A percentile compares a stretch with the other conserved stretches of the same genome.
These are phyloP conservation scores for Rugonectria rugulosa DNA, from an alignment of 2,329 filamentous ascomycete genomes.

Conservation along the genomic window DNA sequence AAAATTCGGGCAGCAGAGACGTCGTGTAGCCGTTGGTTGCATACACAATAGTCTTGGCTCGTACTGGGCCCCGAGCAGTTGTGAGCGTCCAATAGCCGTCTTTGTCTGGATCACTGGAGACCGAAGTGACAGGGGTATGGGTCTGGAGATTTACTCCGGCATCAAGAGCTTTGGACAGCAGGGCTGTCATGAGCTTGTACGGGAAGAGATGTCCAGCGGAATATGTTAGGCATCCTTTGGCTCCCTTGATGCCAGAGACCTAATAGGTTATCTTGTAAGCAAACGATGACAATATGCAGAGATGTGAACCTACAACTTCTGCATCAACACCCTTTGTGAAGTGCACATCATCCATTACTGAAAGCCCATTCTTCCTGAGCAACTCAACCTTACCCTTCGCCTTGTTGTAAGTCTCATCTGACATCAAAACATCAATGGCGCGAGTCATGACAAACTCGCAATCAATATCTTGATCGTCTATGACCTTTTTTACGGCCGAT, in stretches of 20 bases:
- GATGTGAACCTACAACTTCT: constrained; percentile 9
- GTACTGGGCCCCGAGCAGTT: constrained; percentile 52
- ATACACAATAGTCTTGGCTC: constrained; percentile 63
- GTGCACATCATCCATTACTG: constrained; percentile 8
- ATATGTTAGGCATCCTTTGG: constrained; percentile 27
- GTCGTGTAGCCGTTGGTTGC: constrained; percentile 75
- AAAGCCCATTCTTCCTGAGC: background rate
- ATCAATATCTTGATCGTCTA: constrained; percentile 38
- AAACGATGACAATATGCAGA: background rate
- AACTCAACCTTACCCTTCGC: constrained; percentile 12
- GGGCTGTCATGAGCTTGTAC: constrained; percentile 20
- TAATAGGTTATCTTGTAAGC: background rate
- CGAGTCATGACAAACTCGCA: constrained; percentile 38
- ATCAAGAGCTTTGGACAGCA: constrained; percentile 17
- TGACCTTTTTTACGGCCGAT: constrained; percentile 43
- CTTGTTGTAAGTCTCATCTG: constrained; percentile 26
- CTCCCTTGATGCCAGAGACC: constrained; percentile 22
- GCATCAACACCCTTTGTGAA: constrained; percentile 14
- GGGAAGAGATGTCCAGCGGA: constrained; percentile 31
- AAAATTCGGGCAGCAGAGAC: constrained; percentile 64
- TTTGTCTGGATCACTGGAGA: constrained; percentile 5
- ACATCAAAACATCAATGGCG: constrained; percentile 48
- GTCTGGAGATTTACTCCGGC: constrained; percentile 21
- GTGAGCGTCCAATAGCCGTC: constrained; percentile 6
- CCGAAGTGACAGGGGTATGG: constrained; percentile 22